Base-by-base conservation (phyloP, 768 basidiomycete genomes). In the Mycena pura region DNA sequence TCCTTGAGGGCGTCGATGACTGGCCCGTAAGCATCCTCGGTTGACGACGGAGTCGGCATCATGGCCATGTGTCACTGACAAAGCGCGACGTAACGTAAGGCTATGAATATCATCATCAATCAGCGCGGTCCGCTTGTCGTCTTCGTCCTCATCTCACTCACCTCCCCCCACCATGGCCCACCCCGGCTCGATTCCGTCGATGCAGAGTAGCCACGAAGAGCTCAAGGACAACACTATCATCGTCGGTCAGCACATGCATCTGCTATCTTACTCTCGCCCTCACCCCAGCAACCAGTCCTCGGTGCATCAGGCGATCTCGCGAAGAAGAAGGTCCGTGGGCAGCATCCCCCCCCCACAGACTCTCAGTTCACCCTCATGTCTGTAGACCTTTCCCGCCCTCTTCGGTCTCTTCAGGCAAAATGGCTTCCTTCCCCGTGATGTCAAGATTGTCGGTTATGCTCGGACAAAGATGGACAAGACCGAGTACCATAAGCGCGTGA, bases 291-390 rank as follows among this genome's bases (percentile, higher is more conserved):
- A 34, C 41, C 50, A 95, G 96, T 99, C 53, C 86, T 96, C 62
- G 96, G 96, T 57, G 96, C 96, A 3, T 96, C 94, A 56, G 96
- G 96, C 38, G 96, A 99, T 82, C 83, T 99, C 44, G 96, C 96
- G 64, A 96, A 97, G 90, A 99, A 99, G 82, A 99, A 99, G 86
- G 95, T 87, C 48, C 47, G 56, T 48, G 28, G 39, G 39, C 28
- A 31, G n/a, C 55, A 40, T 29, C 24, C n/a, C 2, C 34, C 15
- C 25, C 67, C 19, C 48, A n/a, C n/a, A n/a, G 46, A 24, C 41
- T 32, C 25, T 63, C 34, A 46, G 38, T 64, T 34, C 44, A 64
- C 9, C 56, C 29, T 56, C 57, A 51, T 54, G n/a, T 60, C 59
- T 31, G 27, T 70, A 97, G 96, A 99, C 96, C 5, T 91, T 95